phyloP scores from a whole-genome alignment of 192 early-diverging fungal species.

The Coemansia sp. region DNA sequence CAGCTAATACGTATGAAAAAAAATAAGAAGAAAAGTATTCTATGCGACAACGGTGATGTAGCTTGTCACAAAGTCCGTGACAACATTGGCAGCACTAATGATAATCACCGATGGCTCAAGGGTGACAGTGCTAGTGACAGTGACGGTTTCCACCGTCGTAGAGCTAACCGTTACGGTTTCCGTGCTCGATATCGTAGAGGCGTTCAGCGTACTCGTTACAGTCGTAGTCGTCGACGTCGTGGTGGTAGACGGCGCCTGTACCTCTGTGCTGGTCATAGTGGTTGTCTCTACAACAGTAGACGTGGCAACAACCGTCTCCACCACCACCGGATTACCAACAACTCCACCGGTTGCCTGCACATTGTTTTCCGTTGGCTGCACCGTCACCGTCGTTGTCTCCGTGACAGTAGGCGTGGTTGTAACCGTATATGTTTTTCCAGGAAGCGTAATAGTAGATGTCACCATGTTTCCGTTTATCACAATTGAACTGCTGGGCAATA shows the following conservation, averaged over 20 bases:
- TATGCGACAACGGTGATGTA: neutral
- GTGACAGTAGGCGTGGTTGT: constrained; percentile 3
- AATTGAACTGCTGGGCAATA: neutral
- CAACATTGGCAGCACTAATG: neutral
- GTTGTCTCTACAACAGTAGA: neutral
- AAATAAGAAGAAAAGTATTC: too few relatives aligned
- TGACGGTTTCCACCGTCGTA: constrained; percentile 12
- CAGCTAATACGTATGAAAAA: neutral
- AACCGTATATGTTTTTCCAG: neutral
- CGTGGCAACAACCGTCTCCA: neutral
- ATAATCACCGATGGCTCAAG: neutral
- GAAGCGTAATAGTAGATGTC: neutral
- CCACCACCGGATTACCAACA: neutral
- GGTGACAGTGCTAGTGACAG: constrained; percentile 5
- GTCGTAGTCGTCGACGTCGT: constrained; percentile 7
- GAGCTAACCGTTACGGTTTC: neutral
- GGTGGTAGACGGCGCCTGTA: constrained; percentile 6
- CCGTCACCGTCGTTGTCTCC: neutral
- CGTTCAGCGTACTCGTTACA: neutral
- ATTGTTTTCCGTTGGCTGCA: neutral
- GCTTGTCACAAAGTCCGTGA: neutral
- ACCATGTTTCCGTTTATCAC: neutral
- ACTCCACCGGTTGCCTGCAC: neutral
- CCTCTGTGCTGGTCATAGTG: neutral
- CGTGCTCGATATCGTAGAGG: neutral